These are phyloP conservation scores for Anethum foeniculum DNA, from an alignment of 140 eudicot genomes.

Conservation along the genomic window DNA sequence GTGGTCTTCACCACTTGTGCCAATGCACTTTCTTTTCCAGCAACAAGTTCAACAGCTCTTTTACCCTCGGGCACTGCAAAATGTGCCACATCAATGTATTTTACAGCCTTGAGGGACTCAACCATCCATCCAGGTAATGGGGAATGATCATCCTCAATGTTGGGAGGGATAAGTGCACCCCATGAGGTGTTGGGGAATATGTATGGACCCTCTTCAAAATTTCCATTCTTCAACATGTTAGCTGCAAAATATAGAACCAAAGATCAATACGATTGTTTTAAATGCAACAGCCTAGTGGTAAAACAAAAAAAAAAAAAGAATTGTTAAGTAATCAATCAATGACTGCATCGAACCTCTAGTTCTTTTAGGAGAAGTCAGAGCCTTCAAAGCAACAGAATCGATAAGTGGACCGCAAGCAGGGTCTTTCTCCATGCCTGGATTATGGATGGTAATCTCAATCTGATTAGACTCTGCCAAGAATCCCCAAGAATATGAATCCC, in stretches of 20 bases:
- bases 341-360: slow-evolving; percentile 26
- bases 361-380: slow-evolving; percentile 37
- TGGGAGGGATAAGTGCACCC: slow-evolving; percentile 83
- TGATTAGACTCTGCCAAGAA: slow-evolving; percentile 58
- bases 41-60: slow-evolving; percentile 75
- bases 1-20: slow-evolving; percentile 61
- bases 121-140: slow-evolving; percentile 94
- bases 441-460: slow-evolving; percentile 63
- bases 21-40: slow-evolving; percentile 79
- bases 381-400: slow-evolving; percentile 67
- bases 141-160: slow-evolving; percentile 85
- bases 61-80: slow-evolving; percentile 72
- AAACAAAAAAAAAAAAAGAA: too few species aligned
- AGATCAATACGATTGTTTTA: background rate
- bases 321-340: background rate
- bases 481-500: slow-evolving; percentile 89
- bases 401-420: slow-evolving; percentile 81
- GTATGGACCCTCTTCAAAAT: slow-evolving; percentile 91
- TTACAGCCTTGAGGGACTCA: slow-evolving; percentile 84
- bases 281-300: background rate
- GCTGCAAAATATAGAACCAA: slow-evolving; percentile 26
- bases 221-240: slow-evolving; percentile 80
- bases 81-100: slow-evolving; percentile 63
- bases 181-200: slow-evolving; percentile 64
- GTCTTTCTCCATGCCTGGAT: slow-evolving; percentile 68